phyloP scores from a whole-genome alignment of 768 basidiomycete genomes.

The Phanerodontia chrysosporium region DNA sequence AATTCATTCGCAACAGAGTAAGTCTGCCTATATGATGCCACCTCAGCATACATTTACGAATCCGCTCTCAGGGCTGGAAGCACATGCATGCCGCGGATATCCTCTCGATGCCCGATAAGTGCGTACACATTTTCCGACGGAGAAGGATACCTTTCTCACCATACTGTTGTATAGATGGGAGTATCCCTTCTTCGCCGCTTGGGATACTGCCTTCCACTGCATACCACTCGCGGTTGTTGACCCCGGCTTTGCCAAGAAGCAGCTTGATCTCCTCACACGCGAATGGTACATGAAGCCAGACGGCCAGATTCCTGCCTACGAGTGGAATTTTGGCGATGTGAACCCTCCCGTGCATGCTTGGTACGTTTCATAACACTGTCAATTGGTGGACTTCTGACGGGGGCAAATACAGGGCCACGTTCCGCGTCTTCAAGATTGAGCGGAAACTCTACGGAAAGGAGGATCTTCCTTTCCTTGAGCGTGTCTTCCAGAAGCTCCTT shows the following conservation, averaged over 20 bases:
- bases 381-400: constrained; percentile 2
- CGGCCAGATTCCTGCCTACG: constrained; percentile 97
- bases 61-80: constrained; percentile 71
- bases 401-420: constrained; percentile 80
- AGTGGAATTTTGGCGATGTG: constrained; percentile 99
- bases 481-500: constrained; percentile 96
- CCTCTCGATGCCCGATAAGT: constrained; percentile 99
- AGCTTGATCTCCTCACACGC: constrained; percentile 90
- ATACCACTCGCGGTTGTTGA: constrained; percentile 96
- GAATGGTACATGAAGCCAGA: constrained; percentile 99
- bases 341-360: constrained; percentile 99
- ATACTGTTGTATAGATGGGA: constrained; percentile 65
- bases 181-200: constrained; percentile 98
- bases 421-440: constrained; percentile 99
- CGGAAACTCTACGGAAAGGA: constrained; percentile 90
- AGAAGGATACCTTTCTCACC: background rate
- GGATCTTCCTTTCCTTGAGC: constrained; percentile 89
- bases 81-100: constrained; percentile 95
- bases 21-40: background rate
- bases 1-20: constrained; percentile 79
- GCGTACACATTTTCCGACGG: constrained; percentile 18
- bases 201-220: constrained; percentile 99
- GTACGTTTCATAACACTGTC: constrained; percentile 32
- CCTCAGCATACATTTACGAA: background rate
- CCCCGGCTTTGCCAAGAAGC: constrained; percentile 94